These are phyloP conservation scores for Aureobasidium leucospermi DNA, from an alignment of 2,329 filamentous ascomycete species.

Conservation along the genomic window DNA sequence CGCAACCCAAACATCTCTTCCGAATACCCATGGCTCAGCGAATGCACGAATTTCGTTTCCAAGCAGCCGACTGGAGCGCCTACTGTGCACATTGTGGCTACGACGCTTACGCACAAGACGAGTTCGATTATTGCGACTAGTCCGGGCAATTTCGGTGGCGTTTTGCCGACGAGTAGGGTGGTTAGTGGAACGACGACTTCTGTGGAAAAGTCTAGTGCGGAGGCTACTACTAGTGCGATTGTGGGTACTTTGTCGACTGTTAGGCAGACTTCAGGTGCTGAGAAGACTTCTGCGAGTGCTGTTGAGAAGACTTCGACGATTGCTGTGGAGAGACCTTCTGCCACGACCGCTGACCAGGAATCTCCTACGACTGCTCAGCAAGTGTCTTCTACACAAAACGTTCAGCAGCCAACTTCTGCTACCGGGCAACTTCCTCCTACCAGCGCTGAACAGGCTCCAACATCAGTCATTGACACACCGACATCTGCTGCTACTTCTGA, in stretches of 20 bases:
- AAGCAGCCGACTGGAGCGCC: background rate
- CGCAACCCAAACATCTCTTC: background rate
- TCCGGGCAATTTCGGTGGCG: background rate
- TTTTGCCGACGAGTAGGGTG: background rate
- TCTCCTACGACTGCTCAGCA: background rate
- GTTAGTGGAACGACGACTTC: background rate
- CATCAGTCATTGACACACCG: background rate
- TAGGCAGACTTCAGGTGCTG: background rate
- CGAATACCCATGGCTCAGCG: background rate
- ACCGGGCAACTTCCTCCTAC: background rate
- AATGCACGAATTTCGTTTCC: background rate
- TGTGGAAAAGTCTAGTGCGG: background rate
- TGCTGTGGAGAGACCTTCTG: background rate
- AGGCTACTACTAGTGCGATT: background rate
- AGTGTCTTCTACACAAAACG: background rate
- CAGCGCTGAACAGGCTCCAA: background rate
- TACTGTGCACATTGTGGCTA: conserved; percentile 3
- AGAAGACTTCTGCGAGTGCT: background rate
- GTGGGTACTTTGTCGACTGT: background rate
- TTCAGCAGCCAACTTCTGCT: background rate
- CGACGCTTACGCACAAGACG: background rate
- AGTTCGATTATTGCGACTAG: background rate
- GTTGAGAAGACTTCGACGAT: background rate
- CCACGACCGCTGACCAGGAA: background rate
- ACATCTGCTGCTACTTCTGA: background rate